A percentile compares a stretch with the other conserved stretches of the same genome.
These are phyloP conservation scores for Bacidia rubella DNA, from an alignment of 495 filamentous ascomycete genomes.

Conservation along the genomic window DNA sequence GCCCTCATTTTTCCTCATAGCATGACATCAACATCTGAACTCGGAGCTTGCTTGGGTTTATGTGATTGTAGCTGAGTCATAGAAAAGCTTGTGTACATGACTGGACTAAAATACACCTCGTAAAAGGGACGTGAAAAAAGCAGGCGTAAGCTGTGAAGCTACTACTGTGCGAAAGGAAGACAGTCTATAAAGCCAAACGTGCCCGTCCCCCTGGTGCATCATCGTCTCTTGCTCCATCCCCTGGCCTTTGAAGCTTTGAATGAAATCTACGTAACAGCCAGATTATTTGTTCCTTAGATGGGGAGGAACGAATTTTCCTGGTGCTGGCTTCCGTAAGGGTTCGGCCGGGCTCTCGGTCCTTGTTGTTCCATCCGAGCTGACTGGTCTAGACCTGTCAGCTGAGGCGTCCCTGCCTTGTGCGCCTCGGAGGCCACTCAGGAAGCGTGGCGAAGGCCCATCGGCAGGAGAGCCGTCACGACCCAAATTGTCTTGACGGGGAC, in stretches of 20 bases:
- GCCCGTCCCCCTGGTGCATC: not conserved
- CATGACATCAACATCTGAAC: too few relatives aligned
- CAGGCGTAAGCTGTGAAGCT: not conserved
- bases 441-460: constrained; percentile 12
- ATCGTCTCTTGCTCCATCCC: not conserved
- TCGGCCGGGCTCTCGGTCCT: constrained; percentile 15
- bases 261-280: too few relatives aligned
- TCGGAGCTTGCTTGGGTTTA: too few relatives aligned
- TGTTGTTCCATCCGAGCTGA: constrained; percentile 9
- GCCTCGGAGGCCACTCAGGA: constrained; percentile 9
- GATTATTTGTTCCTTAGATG: constrained; percentile 26
- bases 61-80: not conserved
- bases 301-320: constrained; percentile 29
- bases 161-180: not conserved
- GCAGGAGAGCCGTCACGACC: constrained; percentile 19
- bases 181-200: not conserved
- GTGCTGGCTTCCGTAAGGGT: constrained; percentile 13
- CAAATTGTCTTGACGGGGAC: constrained; percentile 9
- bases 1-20: too few relatives aligned
- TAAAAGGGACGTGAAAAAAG: not conserved
- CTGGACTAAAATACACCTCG: not conserved
- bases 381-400: constrained; percentile 13
- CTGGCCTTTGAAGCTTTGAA: not conserved
- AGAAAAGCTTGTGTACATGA: not conserved
- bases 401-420: constrained; percentile 13